Percentiles rank a stretch among this genome's conserved stretches.
Evolutionary conservation across 2,329 filamentous ascomycete species (phyloP).

Genomic region (Pseudophaeomoniella oleicola): DNA sequence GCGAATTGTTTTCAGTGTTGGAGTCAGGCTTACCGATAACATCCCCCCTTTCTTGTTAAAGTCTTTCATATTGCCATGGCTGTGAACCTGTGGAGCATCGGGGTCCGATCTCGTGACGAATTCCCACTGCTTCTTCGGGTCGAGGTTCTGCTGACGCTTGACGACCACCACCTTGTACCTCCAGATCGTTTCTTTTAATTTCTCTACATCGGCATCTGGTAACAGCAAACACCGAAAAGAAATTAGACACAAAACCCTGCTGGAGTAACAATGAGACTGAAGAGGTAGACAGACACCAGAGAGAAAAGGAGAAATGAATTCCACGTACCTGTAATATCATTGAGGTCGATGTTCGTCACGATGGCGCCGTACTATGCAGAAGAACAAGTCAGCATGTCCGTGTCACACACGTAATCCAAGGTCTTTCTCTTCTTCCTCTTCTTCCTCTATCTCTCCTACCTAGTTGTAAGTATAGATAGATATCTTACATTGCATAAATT

Average conservation of each 20-base stretch:
- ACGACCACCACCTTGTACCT: conserved; percentile 29
- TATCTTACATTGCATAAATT: no score
- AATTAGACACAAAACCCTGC: no score
- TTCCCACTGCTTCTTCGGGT: conserved; percentile 30
- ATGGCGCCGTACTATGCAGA: no score
- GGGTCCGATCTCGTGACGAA: conserved; percentile 30
- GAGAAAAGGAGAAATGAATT: no score
- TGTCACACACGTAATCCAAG: no score
- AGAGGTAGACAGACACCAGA: no score
- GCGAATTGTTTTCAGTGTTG: no score
- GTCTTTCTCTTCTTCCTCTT: no score
- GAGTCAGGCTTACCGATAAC: no score
- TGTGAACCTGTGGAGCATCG: conserved; percentile 24
- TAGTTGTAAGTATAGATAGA: no score
- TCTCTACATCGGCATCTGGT: conserved; percentile 21
- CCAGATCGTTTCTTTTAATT: conserved; percentile 26
- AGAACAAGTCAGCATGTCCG: no score
- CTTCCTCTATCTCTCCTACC: no score
- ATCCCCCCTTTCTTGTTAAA: conserved; percentile 27
- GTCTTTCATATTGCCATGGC: conserved; percentile 25
- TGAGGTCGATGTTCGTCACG: conserved; percentile 23
- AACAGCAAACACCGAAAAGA: background rate
- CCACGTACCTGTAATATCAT: conserved; percentile 16
- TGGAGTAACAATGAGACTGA: background rate
- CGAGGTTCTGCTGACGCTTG: conserved; percentile 26